Evolutionary conservation across 2,329 filamentous ascomycete genomes (phyloP), one percentile per base, ranked within the genome.

Genomic region (Nemania sp.): DNA sequence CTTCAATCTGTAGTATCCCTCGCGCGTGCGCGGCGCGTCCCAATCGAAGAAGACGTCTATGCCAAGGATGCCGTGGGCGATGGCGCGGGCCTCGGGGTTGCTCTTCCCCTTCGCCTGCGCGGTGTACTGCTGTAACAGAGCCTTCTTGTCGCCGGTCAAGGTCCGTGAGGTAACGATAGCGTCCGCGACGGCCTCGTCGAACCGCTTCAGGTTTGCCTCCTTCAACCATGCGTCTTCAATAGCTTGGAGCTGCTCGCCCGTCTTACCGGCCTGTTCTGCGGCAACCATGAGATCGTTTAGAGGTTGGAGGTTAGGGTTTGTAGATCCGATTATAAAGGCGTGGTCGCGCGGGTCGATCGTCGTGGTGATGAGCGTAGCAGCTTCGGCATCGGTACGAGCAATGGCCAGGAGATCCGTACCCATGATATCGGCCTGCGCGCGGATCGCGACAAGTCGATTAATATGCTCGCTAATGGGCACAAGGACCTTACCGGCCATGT

Each of bases 351-450:
- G 91, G 83, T 99, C 96, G 79, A 99, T 98, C 75, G 93, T 97
- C 38, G 93, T 95, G 71, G 93, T 97, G 85, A 99, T 97, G 76
- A 99, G 90, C 4, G 96, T 99, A 38, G 96, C 96, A 62, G 96
- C 96, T 86, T 99, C 96, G 74, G 96, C 97, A 82, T 99, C 96
- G 67, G 96, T 99, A 77, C 96, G 92, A 62, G 96, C 96, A 72
- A 99, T 90, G 73, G 93, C 93, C 45, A 99, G 84, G 70, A 99
- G 90, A 78, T 99, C 93, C 70, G 89, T 87, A 72, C 93, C 96
- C 96, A 99, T 98, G 77, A 99, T 98, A 79, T 99, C 96, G 74
- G 96, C 95, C 83, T 99, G 96, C 4, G 96, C 95, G 68, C 96
- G 92, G 80, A 99, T 98, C 74, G 96, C 94, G 58, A 99, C 94